Base-by-base conservation (phyloP, 768 basidiomycete species). In the Lentinula sp. region DNA sequence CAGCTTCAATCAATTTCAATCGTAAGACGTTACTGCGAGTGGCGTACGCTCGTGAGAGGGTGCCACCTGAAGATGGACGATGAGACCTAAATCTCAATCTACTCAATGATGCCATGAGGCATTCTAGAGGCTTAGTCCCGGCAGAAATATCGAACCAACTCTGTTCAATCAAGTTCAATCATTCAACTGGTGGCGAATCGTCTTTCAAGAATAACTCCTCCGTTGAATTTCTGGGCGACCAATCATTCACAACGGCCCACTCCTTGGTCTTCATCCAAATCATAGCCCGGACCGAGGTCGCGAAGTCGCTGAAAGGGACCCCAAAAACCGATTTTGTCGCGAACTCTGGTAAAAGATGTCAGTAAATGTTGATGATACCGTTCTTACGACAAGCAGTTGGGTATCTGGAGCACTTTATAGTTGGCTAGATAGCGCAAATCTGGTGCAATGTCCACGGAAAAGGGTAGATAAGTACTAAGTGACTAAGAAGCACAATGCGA, bases 311-410 rank as follows among this genome's bases (percentile, higher is more conserved):
- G 50, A 32, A 51, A 55, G 37, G 23, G 28, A 28, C 9, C 16
- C 4, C 37, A 43, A 16, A 56, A n/a, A 56, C 55, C 55, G 55
- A 56, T n/a, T 56, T 56, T 41, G 43, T 56, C 55, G 55, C 55
- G 28, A 56, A 43, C n/a, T 56, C 32, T 23, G 37, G 55, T 56
- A 32, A 56, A n/a, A 6, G 10, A 4, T 45, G 43, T 12, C 2
- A 28, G 3, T 28, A 3, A 28, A 28, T 3, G 4, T 28, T 28
- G 28, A 3, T 28, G 28, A 28, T 28, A 28, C 28, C 28, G 28
- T 28, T 28, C 28, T 28, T 28, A 28, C 28, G 28, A 28, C 28
- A 28, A 28, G 28, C 3, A 28, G 28, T 28, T 28, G 28, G 28
- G 28, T 28, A 28, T 28, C 4, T 3, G 28, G 28, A 28, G 28